phyloP scores from a whole-genome alignment of 2,329 filamentous ascomycete genomes.

The Trichoderma sp. region DNA sequence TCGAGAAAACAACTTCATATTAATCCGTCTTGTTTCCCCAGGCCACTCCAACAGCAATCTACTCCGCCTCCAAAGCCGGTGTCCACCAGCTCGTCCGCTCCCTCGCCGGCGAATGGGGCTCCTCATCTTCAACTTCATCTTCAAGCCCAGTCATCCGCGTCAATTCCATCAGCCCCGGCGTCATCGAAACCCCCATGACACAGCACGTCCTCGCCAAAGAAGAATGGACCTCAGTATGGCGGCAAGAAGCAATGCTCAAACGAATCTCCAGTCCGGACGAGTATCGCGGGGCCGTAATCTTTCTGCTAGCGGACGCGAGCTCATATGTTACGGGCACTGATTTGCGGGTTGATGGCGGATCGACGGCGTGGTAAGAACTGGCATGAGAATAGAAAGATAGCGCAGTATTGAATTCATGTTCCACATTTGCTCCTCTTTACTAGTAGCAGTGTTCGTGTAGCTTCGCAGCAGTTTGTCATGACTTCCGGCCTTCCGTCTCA shows the following conservation, averaged over 20 bases:
- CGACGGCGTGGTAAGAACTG: constrained; percentile 5
- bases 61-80: constrained; percentile 55
- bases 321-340: constrained; percentile 17
- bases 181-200: constrained; percentile 19
- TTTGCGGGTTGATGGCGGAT: constrained; percentile 13
- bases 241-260: constrained; percentile 16
- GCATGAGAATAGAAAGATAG: not conserved
- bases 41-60: constrained; percentile 42
- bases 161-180: constrained; percentile 41
- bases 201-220: not conserved
- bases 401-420: not conserved
- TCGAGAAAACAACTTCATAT: not conserved
- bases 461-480: not conserved
- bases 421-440: not conserved
- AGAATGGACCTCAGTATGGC: constrained; percentile 7
- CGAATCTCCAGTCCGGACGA: constrained; percentile 4
- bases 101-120: constrained; percentile 52
- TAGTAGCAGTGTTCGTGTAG: not conserved
- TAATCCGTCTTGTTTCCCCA: constrained; percentile 11
- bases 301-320: constrained; percentile 2
- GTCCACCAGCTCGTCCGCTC: constrained; percentile 51
- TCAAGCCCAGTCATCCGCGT: not conserved
- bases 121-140: constrained; percentile 41
- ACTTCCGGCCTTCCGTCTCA: not conserved
- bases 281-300: constrained; percentile 7